Evolutionary conservation across 169 alveolate genomes (phyloP).

Genomic region (Sarcocystis neurona): DNA sequence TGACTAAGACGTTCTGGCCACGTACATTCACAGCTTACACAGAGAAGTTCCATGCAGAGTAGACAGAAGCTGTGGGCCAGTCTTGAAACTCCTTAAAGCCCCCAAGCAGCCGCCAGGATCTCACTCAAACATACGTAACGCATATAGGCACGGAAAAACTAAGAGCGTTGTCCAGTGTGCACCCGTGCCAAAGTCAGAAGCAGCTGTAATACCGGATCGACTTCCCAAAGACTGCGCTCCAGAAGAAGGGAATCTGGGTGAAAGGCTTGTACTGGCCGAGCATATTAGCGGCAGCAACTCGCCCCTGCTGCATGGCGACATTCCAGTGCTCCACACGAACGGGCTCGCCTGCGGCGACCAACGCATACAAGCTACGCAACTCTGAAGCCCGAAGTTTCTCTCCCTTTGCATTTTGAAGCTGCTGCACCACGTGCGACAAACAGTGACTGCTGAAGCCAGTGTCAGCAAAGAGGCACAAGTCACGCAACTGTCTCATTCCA

Average conservation of each 20-base stretch:
- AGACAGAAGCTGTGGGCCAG: neutral
- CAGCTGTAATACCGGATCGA: constrained; percentile 55
- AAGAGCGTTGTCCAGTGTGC: neutral
- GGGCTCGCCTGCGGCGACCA: constrained; percentile 13
- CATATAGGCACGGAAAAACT: neutral
- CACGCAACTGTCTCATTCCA: no score
- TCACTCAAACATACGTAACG: neutral
- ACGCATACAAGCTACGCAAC: no score
- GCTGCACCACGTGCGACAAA: no score
- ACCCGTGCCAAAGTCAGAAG: neutral
- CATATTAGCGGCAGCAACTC: constrained; percentile 66
- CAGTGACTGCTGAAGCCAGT: neutral
- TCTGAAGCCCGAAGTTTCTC: no score
- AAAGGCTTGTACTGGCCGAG: constrained; percentile 44
- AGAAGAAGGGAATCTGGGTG: constrained; percentile 62
- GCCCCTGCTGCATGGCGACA: constrained; percentile 65
- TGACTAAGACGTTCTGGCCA: no score
- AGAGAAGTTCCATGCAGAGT: neutral
- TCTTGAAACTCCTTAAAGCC: neutral
- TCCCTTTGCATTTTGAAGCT: no score
- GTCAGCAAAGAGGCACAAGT: neutral
- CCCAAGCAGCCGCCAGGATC: neutral
- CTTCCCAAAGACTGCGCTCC: constrained; percentile 64
- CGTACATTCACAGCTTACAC: neutral
- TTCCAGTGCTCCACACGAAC: constrained; percentile 68